A percentile compares a stretch with the other conserved stretches of the same genome.
These are phyloP conservation scores for Paxillus ammoniavirescens DNA, from an alignment of 768 basidiomycete species.

Conservation along the genomic window DNA sequence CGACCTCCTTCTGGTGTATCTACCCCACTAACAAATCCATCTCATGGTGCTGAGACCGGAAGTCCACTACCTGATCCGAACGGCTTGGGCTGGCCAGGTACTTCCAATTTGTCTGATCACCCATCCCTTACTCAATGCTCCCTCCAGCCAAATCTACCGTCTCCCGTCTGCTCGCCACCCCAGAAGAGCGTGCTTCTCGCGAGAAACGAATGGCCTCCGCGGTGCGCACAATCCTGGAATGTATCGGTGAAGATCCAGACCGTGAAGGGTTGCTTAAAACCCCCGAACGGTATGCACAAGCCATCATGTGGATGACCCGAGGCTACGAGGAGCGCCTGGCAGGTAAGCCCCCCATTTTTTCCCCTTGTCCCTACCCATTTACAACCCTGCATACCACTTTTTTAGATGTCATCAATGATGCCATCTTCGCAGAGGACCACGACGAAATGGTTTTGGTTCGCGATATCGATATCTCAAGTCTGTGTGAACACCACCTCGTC, in stretches of 20 bases:
- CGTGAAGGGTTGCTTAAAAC: conserved; percentile 46
- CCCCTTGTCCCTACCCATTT: not conserved
- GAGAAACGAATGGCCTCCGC: conserved; percentile 80
- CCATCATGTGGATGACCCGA: conserved; percentile 98
- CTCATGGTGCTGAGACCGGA: conserved; percentile 21
- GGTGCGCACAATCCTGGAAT: conserved; percentile 90
- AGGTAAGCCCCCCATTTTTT: conserved; percentile 46
- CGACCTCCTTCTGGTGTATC: conserved; percentile 64
- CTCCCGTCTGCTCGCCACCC: conserved; percentile 77
- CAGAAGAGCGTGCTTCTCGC: conserved; percentile 66
- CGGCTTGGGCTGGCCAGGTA: conserved; percentile 94
- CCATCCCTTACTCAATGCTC: conserved; percentile 6
- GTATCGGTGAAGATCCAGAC: conserved; percentile 97
- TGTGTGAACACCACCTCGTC: conserved; percentile 98
- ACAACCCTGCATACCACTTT: conserved; percentile 9
- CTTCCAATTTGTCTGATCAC: conserved; percentile 18
- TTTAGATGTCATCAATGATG: conserved; percentile 96
- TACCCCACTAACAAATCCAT: conserved; percentile 49
- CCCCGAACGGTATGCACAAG: conserved; percentile 94
- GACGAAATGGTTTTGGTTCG: conserved; percentile 99
- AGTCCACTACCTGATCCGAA: conserved; percentile 51
- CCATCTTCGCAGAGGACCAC: conserved; percentile 97
- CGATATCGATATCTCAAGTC: conserved; percentile 94
- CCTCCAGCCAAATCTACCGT: conserved; percentile 84
- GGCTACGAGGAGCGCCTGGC: conserved; percentile 95